These are phyloP conservation scores for Vachellia collinsii DNA, from an alignment of 306 rosid genomes.

Conservation along the genomic window DNA sequence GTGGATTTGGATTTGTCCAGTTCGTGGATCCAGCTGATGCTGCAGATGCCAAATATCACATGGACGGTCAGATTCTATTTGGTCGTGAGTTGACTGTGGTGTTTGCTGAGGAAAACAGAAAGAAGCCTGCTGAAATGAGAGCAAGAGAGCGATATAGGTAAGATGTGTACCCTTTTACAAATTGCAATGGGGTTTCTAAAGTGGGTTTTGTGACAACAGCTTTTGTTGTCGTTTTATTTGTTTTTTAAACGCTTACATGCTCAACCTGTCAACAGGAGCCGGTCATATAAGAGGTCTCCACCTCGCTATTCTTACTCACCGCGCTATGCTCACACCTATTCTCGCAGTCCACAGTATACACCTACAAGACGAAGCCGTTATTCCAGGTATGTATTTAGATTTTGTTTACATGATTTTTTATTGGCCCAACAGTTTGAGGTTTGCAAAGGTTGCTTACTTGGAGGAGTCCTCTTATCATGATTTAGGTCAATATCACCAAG, in stretches of 20 bases:
- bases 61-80: slow-evolving; percentile 78
- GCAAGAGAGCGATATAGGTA: slow-evolving; percentile 63
- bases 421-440: neutral
- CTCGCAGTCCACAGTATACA: slow-evolving; percentile 59
- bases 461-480: neutral
- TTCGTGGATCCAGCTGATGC: slow-evolving; percentile 77
- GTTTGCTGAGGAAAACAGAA: slow-evolving; percentile 81
- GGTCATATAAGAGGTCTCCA: slow-evolving; percentile 51
- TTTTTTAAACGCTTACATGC: neutral
- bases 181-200: neutral
- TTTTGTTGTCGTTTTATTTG: neutral
- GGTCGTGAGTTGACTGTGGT: slow-evolving; percentile 82
- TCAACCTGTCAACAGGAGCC: slow-evolving; percentile 39
- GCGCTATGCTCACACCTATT: slow-evolving; percentile 45
- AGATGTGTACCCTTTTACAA: slow-evolving; percentile 11
- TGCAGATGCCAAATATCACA: slow-evolving; percentile 76
- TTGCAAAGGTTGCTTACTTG: neutral
- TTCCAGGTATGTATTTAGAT: slow-evolving; percentile 49
- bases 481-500: slow-evolving; percentile 76
- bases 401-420: neutral
- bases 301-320: slow-evolving; percentile 51
- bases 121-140: slow-evolving; percentile 86
- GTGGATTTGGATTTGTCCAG: slow-evolving; percentile 84
- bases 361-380: slow-evolving; percentile 52
- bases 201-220: neutral